Evolutionary conservation across 768 basidiomycete genomes (phyloP), one percentile per base, ranked within the genome.

Genomic region (Kwoniella mangroviensis): DNA sequence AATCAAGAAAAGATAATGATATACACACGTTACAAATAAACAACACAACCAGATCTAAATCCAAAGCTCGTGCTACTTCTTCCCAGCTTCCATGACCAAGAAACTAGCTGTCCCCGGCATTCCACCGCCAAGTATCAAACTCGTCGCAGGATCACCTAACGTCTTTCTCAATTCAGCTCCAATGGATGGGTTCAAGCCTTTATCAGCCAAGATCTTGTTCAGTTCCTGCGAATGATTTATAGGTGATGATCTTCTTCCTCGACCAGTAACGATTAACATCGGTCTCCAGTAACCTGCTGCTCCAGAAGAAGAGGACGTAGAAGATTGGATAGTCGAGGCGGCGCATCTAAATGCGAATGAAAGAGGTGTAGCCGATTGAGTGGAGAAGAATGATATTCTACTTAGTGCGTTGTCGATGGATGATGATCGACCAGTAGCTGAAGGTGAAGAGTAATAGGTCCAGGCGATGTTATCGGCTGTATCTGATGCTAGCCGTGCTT

Each of bases 401-500:
- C 86, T 82, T n/a, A 91, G 86, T 19, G 90, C 88, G 15, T 51
- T 56, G 3, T 55, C 60, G 45, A 71, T 65, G 3, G 63, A n/a
- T 9, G 63, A 0, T 21, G 59, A 11, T 54, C 68, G 63, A 34
- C 83, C 72, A 12, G 76, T 71, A 26, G 67, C 15, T 6, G 65
- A 52, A 19, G 63, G 51, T 0, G 83, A 81, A 9, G 84, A 69
- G 75, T 88, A 91, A 52, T 87, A 87, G 0, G 86, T 85, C 93
- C 94, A 95, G 22, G 88, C 76, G 28, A 94, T 73, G 75, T 89
- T 88, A 81, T 98, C 95, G 0, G 93, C 93, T 1, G 91, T 91
- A 22, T 91, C 88, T 0, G 92, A 95, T 3, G 87, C 88, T 13
- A 97, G 83, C 6, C 87, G 87, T 12, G 86, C 89, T 75, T 90